A percentile compares a stretch with the other conserved stretches of the same genome.
Evolutionary conservation across 2,329 filamentous ascomycete species (phyloP).

Genomic region (Colletotrichum sp.): DNA sequence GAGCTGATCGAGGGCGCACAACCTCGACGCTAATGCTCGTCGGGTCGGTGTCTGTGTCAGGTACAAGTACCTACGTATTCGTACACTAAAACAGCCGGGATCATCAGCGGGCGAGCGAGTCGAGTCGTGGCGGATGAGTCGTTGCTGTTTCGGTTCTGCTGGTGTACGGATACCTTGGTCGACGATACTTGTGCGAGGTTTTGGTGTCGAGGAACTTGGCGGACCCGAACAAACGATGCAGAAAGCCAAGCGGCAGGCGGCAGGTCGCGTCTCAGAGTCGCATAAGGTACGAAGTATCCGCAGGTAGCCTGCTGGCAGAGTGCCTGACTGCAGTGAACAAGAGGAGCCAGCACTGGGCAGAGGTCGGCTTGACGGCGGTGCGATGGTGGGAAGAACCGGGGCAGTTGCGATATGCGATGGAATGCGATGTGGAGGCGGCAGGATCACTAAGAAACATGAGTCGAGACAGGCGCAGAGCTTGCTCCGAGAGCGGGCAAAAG

Average conservation of each 20-base stretch:
- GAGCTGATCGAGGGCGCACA: background rate
- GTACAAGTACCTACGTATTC: background rate
- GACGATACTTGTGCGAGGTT: background rate
- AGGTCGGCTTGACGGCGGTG: background rate
- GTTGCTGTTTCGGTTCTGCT: background rate
- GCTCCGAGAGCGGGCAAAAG: constrained; percentile 16
- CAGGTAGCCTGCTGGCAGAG: background rate
- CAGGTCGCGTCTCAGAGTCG: background rate
- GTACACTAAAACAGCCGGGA: background rate
- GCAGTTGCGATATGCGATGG: background rate
- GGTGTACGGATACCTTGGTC: background rate
- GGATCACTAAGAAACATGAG: constrained; percentile 18
- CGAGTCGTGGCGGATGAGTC: background rate
- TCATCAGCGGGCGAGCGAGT: background rate
- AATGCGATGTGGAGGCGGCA: background rate
- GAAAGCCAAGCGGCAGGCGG: background rate
- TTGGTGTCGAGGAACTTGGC: background rate
- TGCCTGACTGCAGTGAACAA: background rate
- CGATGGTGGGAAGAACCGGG: constrained; percentile 8
- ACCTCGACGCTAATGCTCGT: background rate
- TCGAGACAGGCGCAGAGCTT: constrained; percentile 12
- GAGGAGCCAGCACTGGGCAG: background rate
- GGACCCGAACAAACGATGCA: background rate
- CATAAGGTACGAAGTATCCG: background rate
- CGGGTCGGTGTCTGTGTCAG: background rate